Percentiles rank a stretch among this genome's conserved stretches.
Conservation (phyloP, 2,329 filamentous ascomycete species). For the Colletotrichum navitas region DNA sequence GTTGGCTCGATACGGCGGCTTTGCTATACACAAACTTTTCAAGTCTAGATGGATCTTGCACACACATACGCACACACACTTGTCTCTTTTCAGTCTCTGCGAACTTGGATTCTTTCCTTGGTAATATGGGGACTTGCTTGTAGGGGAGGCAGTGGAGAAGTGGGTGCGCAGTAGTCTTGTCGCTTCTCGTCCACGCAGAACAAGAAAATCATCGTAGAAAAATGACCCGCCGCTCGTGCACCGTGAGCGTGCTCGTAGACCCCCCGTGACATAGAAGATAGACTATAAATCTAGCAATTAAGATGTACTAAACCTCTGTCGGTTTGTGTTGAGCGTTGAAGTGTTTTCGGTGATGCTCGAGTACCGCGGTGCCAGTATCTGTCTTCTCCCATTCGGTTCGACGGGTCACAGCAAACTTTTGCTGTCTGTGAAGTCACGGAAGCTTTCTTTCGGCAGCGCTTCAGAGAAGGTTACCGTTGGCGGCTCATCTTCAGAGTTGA, state of each 20-base stretch:
- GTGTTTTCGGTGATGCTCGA: neutral
- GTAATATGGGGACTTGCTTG: conserved; percentile 4
- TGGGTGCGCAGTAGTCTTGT: conserved; percentile 22
- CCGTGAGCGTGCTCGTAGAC: conserved; percentile 36
- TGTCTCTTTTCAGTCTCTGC: conserved; percentile 22
- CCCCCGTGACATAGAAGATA: conserved; percentile 24
- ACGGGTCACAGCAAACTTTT: neutral
- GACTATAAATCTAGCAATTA: conserved; percentile 39
- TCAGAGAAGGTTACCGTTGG: neutral
- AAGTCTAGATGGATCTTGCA: conserved; percentile 28
- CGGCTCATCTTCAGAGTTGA: neutral
- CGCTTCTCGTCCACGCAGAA: conserved; percentile 25
- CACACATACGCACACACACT: conserved; percentile 3
- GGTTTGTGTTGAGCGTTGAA: neutral
- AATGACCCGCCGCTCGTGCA: conserved; percentile 22
- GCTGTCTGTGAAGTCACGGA: neutral
- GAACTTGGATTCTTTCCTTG: conserved; percentile 6
- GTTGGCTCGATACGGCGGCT: conserved; percentile 24
- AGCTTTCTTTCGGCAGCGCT: neutral
- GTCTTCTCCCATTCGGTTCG: neutral
- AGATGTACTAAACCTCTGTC: conserved; percentile 27
- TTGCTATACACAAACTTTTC: conserved; percentile 38
- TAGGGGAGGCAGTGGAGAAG: conserved; percentile 1
- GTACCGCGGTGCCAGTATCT: neutral
- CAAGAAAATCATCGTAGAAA: conserved; percentile 26